Evolutionary conservation across 106 monocot species (phyloP), one percentile per base, ranked within the genome.

Genomic region (Iris macrosiphon): DNA sequence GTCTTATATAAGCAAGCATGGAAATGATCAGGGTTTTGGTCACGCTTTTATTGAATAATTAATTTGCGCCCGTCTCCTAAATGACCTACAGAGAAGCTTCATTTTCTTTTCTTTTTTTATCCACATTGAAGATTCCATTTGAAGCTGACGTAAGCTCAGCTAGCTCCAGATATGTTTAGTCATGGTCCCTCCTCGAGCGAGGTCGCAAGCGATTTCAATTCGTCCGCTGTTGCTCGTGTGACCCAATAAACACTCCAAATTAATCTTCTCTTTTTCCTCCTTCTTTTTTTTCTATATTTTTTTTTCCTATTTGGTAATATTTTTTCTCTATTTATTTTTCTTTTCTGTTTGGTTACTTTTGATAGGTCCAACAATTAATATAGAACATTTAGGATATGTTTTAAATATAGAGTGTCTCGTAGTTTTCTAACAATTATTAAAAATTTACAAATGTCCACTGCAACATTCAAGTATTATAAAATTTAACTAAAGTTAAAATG

Each of bases 41-140:
- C 23, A 8, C 3, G 19, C 2, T 41, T 57, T 10, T 13, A 14
- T 26, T 57, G 24, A 40, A 49, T 79, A 63, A 43, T 79, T 75
- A 79, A 84, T 75, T 63, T 54, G 56, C 15, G 1, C 25, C 49
- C 29, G 84, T 79, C 84, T 79, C 66, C 75, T 58, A 55, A 59
- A 67, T 84, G 74, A 71, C 61, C 52, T 72, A 33, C 84, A 84
- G 23, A n/a, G 19, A 34, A 72, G 53, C 61, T 65, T 66, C 74
- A 47, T 78, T 78, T 63, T 51, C 24, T 40, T 57, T 33, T 57
- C 26, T 40, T 14, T 40, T 49, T 14, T n/a, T 15, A 28, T 29
- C 0, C 28, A 27, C 28, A 49, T 6, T 49, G 4, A 4, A 3
- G 49, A 49, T 28, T 29, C 49, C 49, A 57, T 57, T 57, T 57